Evolutionary conservation across 2,329 filamentous ascomycete genomes (phyloP), one percentile per base, ranked within the genome.

Genomic region (Trichoderma pleuroti): DNA sequence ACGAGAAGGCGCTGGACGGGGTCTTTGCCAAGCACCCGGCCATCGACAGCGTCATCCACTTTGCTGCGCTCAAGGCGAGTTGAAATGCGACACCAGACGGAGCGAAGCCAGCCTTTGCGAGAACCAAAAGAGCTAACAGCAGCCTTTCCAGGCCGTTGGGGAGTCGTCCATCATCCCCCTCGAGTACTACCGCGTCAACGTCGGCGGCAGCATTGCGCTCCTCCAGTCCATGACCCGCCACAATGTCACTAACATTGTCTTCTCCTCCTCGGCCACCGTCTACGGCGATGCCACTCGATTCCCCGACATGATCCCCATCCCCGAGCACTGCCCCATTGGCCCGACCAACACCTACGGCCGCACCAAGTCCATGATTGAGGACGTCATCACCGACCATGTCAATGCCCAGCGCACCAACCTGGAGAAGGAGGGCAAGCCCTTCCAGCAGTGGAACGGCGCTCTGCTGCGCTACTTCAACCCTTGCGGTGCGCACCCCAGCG

Each of bases 1-100:
- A 98, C 79, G 92, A 96, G 81, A 87, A 87, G 73, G 92, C 86
- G 14, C 87, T 99, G 71, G 93, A 98, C 80, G 90, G 91, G 77
- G 92, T 98, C 77, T 98, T 99, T 80, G 86, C 88, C 73, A 92
- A 92, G 79, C 92, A 98, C 83, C 93, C 94, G 65, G 91, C 93
- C 78, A 98, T 99, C 78, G 94, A 98, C 87, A 97, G 93, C 80
- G 96, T 98, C 75, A 98, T 99, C 78, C 96, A 99, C 86, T 99
- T 99, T 80, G 97, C 96, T 74, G 96, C 96, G 28, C 88, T 99
- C 76, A 99, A 99, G 92, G 93, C 92, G 82, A 76, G 83, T 69
- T 59, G 18, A 26, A 5, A 14, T 52, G 57, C 66, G 56, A 68
- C 26, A 30, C n/a, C 54, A 24, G 8, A 21, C 30, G 11, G 18